Conservation (phyloP, 352 stramenopile species). For the Globisporangium perplexum region DNA sequence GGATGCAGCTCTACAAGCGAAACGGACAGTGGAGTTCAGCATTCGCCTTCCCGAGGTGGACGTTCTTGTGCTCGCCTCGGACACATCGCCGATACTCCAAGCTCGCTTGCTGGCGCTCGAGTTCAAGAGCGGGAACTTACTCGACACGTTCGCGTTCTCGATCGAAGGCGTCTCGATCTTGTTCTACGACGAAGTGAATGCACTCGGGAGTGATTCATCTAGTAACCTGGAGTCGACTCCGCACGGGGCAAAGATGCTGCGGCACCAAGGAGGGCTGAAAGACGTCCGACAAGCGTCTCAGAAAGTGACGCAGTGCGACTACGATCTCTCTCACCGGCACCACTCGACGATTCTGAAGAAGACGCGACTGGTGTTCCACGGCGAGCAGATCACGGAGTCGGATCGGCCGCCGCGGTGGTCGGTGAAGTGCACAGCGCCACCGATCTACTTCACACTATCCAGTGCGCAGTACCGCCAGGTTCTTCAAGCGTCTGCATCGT, state of each 20-base stretch:
- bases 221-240: background rate
- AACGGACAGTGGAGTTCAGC: conserved; percentile 30
- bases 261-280: conserved; percentile 13
- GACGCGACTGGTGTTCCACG: conserved; percentile 55
- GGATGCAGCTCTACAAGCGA: background rate
- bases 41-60: conserved; percentile 61
- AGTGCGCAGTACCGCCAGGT: conserved; percentile 67
- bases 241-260: conserved; percentile 2
- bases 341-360: conserved; percentile 55
- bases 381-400: conserved; percentile 38
- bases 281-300: conserved; percentile 7
- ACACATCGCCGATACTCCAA: conserved; percentile 60
- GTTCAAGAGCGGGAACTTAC: conserved; percentile 45
- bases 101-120: conserved; percentile 38
- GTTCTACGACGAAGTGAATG: conserved; percentile 41
- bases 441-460: conserved; percentile 66
- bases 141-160: conserved; percentile 48
- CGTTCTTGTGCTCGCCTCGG: conserved; percentile 53
- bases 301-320: conserved; percentile 20
- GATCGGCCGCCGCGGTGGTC: conserved; percentile 44
- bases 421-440: conserved; percentile 60
- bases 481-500: conserved; percentile 50
- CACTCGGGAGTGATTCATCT: background rate
- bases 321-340: conserved; percentile 34
- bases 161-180: conserved; percentile 53